Evolutionary conservation across 495 filamentous ascomycete genomes (phyloP), one percentile per base, ranked within the genome.

Genomic region (Podospora conica): DNA sequence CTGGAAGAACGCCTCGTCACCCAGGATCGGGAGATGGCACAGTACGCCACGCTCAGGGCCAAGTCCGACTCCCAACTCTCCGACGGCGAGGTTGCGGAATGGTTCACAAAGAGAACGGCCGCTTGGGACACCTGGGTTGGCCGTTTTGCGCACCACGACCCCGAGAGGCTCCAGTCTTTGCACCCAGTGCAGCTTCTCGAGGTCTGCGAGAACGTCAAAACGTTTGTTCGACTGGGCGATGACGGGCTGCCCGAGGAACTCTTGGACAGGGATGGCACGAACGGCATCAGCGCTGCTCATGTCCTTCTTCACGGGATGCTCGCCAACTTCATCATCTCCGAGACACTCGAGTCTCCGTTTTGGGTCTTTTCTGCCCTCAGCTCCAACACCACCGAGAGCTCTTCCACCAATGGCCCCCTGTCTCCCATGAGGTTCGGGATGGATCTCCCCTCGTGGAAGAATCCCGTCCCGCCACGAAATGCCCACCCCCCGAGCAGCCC

Each of bases 261-360:
- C 0, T n/a, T 69, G 20, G 48, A 9, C 0, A 55, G 21, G 21
- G 22, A 56, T 2, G 29, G 58, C 6, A 53, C 24, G 2, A 23
- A 58, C 18, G 59, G 53, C 0, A 23, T 53, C 9, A 59, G 65
- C 15, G 25, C 66, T 0, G 33, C 56, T 2, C 62, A 65, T 0
- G 28, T 68, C 3, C 68, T 73, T 23, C 66, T 73, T 0, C 63
- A 73, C 1, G 71, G 40, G 0, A 66, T 73, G 71, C 56, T 73
- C 12, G 55, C 65, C 15, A 66, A 71, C 28, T 73, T 73, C 58
- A 67, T 73, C 53, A n/a, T 61, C 15, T 40, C 55, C 5, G 69
- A 69, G 58, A 67, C 62, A 1, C 31, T 73, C 0, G 23, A 48
- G 1, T 69, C 66, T 5, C 69, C 71, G 0, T 71, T 71, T 22